Evolutionary conservation across 345 rosid genomes (phyloP), one percentile per base, ranked within the genome.

Genomic region (Pelargonium nanum): DNA sequence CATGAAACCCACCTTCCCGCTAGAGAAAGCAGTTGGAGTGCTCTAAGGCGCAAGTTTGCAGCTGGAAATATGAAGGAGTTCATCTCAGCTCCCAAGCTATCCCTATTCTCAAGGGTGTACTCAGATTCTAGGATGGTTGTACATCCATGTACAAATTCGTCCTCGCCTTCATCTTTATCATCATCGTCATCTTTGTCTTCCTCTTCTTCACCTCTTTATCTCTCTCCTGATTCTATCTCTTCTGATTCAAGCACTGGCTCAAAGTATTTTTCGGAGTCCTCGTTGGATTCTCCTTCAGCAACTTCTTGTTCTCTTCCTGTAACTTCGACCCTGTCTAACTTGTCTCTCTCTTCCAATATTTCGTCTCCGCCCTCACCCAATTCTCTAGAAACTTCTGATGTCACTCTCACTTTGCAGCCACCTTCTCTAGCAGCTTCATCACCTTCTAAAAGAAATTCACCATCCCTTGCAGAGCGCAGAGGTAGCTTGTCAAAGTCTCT

Each of bases 21-120:
- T 6, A 79, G 95, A 83, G 99, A 94, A 78, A 88, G 90, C 77
- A 78, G 89, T 73, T 94, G 99, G 99, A 94, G 91, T 63, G 71
- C 74, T 45, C 67, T 94, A 53, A 84, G 90, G 77, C 80, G 86
- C 61, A 94, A 90, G 71, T 90, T 86, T 77, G 96, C 96, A 30
- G 75, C 88, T 25, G 72, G 72, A 59, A 80, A 79, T 63, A 83
- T 88, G 84, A 87, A 79, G 79, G 95, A 84, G 60, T 82, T 84
- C 60, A 78, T 79, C 53, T 62, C 81, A 15, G 89, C 77, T 28
- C 85, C 96, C 32, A 88, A 81, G 75, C 67, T 80, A 21, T 75
- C 73, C 28, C 86, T 94, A 2, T 40, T 40, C 59, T 77, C 97
- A 34, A 81, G 99, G 65, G 85, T 88, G 30, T 88, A 88, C 72